Evolutionary conservation across 257 asterid species (phyloP).

Genomic region (Penstemon barbatus): DNA sequence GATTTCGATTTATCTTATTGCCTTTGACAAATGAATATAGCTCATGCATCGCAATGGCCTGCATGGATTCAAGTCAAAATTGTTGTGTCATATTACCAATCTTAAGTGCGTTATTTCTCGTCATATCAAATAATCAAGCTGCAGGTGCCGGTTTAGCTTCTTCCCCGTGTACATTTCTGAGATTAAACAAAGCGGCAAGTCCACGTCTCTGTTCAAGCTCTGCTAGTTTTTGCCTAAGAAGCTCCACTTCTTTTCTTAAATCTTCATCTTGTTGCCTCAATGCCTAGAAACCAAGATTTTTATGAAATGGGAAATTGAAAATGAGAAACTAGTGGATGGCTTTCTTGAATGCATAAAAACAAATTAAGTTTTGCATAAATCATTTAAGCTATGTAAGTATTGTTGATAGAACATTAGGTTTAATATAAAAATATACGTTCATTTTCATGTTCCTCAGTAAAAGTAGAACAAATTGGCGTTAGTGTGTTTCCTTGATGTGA

Average conservation of each 20-base stretch:
- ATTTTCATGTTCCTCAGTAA: too few relatives aligned
- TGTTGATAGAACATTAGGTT: neutral
- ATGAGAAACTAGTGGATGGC: neutral
- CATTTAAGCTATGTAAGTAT: neutral
- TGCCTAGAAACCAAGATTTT: conserved; percentile 39
- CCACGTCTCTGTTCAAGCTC: conserved; percentile 64
- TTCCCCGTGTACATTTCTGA: conserved; percentile 33
- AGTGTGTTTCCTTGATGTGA: too few relatives aligned
- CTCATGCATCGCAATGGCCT: conserved; percentile 21
- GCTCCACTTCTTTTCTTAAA: conserved; percentile 59
- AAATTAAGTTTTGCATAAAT: neutral
- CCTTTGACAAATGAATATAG: conserved; percentile 3
- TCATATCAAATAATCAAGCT: conserved; percentile 41
- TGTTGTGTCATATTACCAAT: conserved; percentile 5
- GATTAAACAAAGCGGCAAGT: conserved; percentile 44
- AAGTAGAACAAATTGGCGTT: too few relatives aligned
- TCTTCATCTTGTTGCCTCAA: conserved; percentile 70
- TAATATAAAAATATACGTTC: neutral
- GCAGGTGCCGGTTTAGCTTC: conserved; percentile 42
- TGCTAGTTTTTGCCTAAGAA: conserved; percentile 52
- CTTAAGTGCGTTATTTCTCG: conserved; percentile 23
- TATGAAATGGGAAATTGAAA: neutral
- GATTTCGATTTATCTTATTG: conserved; percentile 15
- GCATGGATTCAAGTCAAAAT: conserved; percentile 21
- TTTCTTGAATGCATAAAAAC: neutral